These are phyloP conservation scores for Triticum timopheevii DNA, from an alignment of 176 grass and related monocot genomes.

Conservation along the genomic window DNA sequence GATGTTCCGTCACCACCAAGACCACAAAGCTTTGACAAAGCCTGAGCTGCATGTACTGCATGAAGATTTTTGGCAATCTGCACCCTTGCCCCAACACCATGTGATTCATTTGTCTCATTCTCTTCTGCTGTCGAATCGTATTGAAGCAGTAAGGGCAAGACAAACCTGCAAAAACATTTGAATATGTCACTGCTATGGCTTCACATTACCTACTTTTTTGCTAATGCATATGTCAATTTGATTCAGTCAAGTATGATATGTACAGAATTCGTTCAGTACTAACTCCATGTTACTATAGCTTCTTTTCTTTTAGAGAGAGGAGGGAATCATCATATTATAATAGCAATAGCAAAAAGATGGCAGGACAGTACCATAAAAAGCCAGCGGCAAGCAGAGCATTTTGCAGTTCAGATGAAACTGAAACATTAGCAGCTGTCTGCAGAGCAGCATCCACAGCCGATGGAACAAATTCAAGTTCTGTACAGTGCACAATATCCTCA, in stretches of 20 bases:
- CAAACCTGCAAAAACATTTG: conserved; percentile 65
- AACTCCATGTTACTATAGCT: conserved; percentile 12
- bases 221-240: conserved; percentile 14
- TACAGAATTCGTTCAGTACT: not conserved
- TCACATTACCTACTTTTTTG: conserved; percentile 4
- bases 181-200: conserved; percentile 25
- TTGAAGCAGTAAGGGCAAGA: conserved; percentile 86
- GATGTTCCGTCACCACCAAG: conserved; percentile 45
- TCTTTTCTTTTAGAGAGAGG: not conserved
- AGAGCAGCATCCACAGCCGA: conserved; percentile 91
- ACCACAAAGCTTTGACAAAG: conserved; percentile 86
- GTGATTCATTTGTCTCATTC: conserved; percentile 65
- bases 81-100: conserved; percentile 96
- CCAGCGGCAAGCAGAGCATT: conserved; percentile 80
- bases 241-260: conserved; percentile 11
- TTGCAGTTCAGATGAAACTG: conserved; percentile 76
- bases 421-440: conserved; percentile 80
- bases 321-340: not conserved
- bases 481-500: conserved; percentile 96
- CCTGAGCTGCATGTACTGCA: conserved; percentile 68
- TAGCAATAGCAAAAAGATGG: conserved; percentile 28
- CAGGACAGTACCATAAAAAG: conserved; percentile 77
- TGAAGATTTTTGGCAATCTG: conserved; percentile 98
- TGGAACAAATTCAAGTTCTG: conserved; percentile 85
- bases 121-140: conserved; percentile 98